These are phyloP conservation scores for Hyaloscypha bicolor DNA, from an alignment of 495 filamentous ascomycete genomes.

Conservation along the genomic window DNA sequence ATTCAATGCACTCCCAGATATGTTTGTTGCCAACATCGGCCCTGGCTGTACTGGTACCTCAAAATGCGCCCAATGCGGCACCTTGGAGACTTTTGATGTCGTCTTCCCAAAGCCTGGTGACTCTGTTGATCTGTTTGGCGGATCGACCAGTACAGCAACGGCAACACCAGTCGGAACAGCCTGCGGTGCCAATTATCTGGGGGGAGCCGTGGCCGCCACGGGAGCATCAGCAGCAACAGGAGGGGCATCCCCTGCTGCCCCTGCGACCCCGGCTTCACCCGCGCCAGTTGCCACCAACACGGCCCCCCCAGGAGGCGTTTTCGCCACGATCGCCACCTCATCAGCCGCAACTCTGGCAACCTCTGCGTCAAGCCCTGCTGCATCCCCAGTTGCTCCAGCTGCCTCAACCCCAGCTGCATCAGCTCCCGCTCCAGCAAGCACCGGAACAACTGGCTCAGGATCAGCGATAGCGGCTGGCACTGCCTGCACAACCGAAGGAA, in stretches of 20 bases:
- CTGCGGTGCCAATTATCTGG: neutral
- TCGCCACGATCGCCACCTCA: slow-evolving; percentile 23
- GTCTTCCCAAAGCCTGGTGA: slow-evolving; percentile 58
- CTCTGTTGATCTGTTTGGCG: slow-evolving; percentile 46
- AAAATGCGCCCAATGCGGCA: slow-evolving; percentile 31
- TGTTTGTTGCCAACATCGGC: slow-evolving; percentile 79
- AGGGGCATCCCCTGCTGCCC: neutral
- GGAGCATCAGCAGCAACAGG: neutral
- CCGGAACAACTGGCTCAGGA: slow-evolving; percentile 24
- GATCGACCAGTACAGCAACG: slow-evolving; percentile 4
- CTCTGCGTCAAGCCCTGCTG: slow-evolving; percentile 4
- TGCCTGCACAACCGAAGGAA: slow-evolving; percentile 53
- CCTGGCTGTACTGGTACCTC: slow-evolving; percentile 44
- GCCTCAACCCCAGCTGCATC: slow-evolving; percentile 20
- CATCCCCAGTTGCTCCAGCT: slow-evolving; percentile 6
- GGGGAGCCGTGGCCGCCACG: neutral
- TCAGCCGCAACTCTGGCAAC: neutral
- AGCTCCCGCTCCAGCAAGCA: slow-evolving; percentile 19
- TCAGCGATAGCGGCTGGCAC: slow-evolving; percentile 34
- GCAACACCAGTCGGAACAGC: slow-evolving; percentile 4
- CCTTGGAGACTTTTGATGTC: slow-evolving; percentile 43
- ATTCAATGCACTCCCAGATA: slow-evolving; percentile 66
- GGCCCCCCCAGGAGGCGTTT: slow-evolving; percentile 29
- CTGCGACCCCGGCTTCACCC: slow-evolving; percentile 29
- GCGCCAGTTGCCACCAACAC: slow-evolving; percentile 23